Base-by-base conservation (phyloP, 352 stramenopile genomes). In the Phytophthora cactorum region DNA sequence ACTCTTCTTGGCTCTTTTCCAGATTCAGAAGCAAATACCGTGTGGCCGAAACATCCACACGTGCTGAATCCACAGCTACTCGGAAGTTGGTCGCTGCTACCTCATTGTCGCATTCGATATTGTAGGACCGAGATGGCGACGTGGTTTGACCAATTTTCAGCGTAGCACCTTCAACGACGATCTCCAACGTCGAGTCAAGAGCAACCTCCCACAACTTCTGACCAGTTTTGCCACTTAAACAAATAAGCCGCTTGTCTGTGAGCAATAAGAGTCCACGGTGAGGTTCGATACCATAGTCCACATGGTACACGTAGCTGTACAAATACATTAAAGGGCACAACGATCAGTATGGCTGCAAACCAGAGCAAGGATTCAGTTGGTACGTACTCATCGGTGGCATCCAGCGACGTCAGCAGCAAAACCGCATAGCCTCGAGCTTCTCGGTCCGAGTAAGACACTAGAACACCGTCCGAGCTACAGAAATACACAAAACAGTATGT, bases 201-300 rank as follows among this genome's bases (percentile, higher is more conserved):
- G 88, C 88, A 41, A 95, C 66, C 57, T 95, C 88, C 88, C 88
- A 95, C 25, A 93, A 52, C 54, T 89, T 91, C 45, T 93, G 84
- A 4, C 88, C 86, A 25, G 82, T 95, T 44, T 78, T 84, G 7
- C 80, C 78, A 25, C 82, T 92, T 36, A 95, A 67, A 57, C 88
- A 95, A 41, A 91, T 77, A 12, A 95, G 77, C 5, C 88, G 86
- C 67, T 95, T 95, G 62, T 95, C 85, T 3, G 88, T 95, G 29
- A 95, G 82, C 65, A 95, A 60, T 32, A 95, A 66, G 25, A 95
- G 74, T 0, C 87, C 87, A 1, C 84, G 83, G 36, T 84, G 75
- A 1, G 79, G 71, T 22, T 91, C 84, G 4, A 89, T 73, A 9
- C 84, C 84, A 52, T 92, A 92, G 65, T 94, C 86, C 11, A 94